These are phyloP conservation scores for Sugiyamaella novakii DNA, from an alignment of 1,139 yeast genomes.

Conservation along the genomic window DNA sequence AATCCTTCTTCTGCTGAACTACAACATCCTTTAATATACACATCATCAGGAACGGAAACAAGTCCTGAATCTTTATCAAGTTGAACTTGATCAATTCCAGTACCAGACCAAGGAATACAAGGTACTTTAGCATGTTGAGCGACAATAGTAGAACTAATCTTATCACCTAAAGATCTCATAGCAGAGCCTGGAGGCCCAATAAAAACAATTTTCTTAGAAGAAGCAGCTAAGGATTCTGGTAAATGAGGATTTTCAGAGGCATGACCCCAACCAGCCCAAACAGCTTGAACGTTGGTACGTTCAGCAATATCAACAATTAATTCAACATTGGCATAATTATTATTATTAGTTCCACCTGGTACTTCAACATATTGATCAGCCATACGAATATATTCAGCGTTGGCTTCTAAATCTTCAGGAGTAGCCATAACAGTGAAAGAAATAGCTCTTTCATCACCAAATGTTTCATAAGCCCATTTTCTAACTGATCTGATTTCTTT, in stretches of 20 bases:
- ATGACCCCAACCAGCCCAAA: constrained; percentile 99
- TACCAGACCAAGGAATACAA: constrained; percentile 99
- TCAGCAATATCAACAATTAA: constrained; percentile 96
- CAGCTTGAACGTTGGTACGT: constrained; percentile 95
- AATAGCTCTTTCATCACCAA: constrained; percentile 91
- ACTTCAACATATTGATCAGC: constrained; percentile 98
- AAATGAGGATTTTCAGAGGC: constrained; percentile 95
- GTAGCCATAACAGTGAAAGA: constrained; percentile 98
- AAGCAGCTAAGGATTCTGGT: constrained; percentile 90
- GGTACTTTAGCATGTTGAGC: constrained; percentile 98
- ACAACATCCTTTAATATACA: constrained; percentile 88
- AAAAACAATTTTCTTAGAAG: constrained; percentile 83
- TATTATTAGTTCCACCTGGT: constrained; percentile 98
- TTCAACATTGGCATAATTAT: constrained; percentile 97
- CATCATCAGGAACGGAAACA: constrained; percentile 83
- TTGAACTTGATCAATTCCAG: constrained; percentile 83
- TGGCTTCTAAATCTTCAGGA: constrained; percentile 95
- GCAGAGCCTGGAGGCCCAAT: constrained; percentile 99
- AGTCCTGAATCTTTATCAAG: constrained; percentile 69
- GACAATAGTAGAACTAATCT: constrained; percentile 94
- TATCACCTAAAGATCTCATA: constrained; percentile 98
- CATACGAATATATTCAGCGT: constrained; percentile 97
- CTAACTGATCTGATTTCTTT: constrained; percentile 96
- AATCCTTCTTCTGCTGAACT: constrained; percentile 77
- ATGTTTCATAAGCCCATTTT: constrained; percentile 98